Conservation (phyloP, 108 stramenopile species). For the Aurantiochytrium sp. region DNA sequence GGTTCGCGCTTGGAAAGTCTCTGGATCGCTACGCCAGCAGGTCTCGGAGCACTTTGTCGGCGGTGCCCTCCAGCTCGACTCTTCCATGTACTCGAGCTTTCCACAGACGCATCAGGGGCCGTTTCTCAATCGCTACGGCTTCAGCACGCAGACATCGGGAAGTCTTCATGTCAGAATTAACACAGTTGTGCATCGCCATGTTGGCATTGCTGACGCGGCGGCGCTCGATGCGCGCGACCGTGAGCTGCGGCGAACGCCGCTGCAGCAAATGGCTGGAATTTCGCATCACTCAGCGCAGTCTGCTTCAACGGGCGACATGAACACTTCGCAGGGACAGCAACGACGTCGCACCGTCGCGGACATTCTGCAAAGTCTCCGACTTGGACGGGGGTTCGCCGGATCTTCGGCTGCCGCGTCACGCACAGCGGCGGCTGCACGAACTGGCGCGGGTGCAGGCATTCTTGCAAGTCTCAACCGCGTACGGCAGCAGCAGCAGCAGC, state of each 20-base stretch:
- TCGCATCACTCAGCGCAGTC: background rate
- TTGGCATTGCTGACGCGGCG: background rate
- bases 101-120: background rate
- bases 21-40: background rate
- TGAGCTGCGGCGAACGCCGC: background rate
- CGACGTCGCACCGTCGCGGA: background rate
- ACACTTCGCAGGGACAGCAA: background rate
- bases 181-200: background rate
- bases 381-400: background rate
- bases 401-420: background rate
- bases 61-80: background rate
- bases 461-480: background rate
- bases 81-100: background rate
- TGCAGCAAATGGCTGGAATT: no score
- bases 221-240: background rate
- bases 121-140: slow-evolving; percentile 6
- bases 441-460: background rate
- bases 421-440: background rate
- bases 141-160: background rate
- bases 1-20: background rate
- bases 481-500: background rate
- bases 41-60: background rate
- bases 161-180: background rate
- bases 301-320: background rate
- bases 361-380: background rate